These are phyloP conservation scores for Suillus alpinus DNA, from an alignment of 768 basidiomycete species.

Conservation along the genomic window DNA sequence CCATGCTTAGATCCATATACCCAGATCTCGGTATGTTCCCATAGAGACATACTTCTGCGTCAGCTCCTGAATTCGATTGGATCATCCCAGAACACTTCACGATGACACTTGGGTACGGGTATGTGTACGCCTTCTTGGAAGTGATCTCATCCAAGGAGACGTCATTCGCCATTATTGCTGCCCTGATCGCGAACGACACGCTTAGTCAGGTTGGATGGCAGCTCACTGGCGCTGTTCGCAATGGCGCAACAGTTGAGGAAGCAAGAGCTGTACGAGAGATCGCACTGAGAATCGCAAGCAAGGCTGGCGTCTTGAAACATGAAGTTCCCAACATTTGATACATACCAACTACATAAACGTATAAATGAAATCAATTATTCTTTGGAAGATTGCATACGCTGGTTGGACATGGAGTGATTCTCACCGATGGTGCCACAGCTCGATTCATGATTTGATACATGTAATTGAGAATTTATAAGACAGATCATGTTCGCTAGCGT, in stretches of 20 bases:
- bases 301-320: conserved; percentile 53
- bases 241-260: conserved; percentile 53
- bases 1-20: conserved; percentile 48
- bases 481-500: not conserved
- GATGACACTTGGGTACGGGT: conserved; percentile 54
- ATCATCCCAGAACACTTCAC: conserved; percentile 49
- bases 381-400: not conserved
- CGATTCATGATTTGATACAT: not conserved
- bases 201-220: conserved; percentile 66
- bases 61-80: not conserved
- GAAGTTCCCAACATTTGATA: conserved; percentile 44
- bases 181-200: conserved; percentile 59
- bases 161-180: conserved; percentile 56
- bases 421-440: not conserved
- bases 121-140: conserved; percentile 47
- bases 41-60: not conserved
- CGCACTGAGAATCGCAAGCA: conserved; percentile 47
- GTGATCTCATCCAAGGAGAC: conserved; percentile 51
- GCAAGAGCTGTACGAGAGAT: conserved; percentile 53
- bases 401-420: not conserved
- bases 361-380: not conserved
- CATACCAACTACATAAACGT: not conserved
- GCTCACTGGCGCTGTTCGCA: conserved; percentile 50
- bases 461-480: not conserved
- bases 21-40: conserved; percentile 58